These are phyloP conservation scores for Apiospora sp. DNA, from an alignment of 2,329 filamentous ascomycete species.

Conservation along the genomic window DNA sequence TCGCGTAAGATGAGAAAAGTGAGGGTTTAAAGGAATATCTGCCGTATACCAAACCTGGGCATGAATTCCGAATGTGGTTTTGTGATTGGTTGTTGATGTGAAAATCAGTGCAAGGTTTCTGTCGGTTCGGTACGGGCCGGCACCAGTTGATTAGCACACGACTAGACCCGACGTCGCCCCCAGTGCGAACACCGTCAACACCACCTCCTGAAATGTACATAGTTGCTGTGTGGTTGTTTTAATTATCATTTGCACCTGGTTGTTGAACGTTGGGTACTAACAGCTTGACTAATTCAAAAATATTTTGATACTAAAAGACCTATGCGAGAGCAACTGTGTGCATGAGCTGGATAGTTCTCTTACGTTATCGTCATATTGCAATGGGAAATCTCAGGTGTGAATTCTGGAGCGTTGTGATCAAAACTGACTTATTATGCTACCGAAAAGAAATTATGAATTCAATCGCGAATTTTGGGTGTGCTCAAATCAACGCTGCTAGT, in stretches of 20 bases:
- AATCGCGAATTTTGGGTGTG: not conserved
- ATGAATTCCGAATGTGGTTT: constrained; percentile 17
- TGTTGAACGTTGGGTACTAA: not conserved
- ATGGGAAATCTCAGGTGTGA: not conserved
- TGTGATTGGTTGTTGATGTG: constrained; percentile 17
- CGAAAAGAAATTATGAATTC: constrained; percentile 3
- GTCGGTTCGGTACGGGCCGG: constrained; percentile 10
- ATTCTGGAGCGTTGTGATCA: not conserved
- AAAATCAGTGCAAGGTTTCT: constrained; percentile 14
- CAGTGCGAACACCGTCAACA: not conserved
- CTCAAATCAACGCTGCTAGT: not conserved
- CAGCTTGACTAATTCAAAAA: not conserved
- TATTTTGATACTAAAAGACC: not conserved
- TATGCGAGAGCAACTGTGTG: too few relatives aligned
- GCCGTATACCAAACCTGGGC: not conserved
- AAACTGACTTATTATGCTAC: constrained; percentile 13
- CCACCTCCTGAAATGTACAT: not conserved
- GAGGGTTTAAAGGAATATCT: not conserved
- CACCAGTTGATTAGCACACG: not conserved
- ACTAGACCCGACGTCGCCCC: not conserved
- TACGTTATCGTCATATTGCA: not conserved
- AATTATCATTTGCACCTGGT: not conserved
- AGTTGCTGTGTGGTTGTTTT: not conserved
- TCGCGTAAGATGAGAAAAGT: not conserved
- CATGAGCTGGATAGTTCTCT: not conserved